Evolutionary conservation across 116 monocot genomes (phyloP).

Genomic region (Zostera marina): DNA sequence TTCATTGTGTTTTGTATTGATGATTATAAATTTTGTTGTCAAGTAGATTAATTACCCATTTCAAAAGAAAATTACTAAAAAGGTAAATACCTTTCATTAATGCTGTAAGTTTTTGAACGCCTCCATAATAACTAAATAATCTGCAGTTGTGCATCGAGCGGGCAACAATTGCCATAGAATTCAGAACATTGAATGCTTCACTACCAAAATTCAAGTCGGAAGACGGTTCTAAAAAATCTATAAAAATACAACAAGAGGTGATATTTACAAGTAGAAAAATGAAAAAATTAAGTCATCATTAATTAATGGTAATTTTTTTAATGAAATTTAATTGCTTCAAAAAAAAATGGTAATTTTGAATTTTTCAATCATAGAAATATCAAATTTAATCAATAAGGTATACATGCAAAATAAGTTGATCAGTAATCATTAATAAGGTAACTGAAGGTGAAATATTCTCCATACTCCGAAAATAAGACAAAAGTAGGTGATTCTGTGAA

Average conservation of each 20-base stretch:
- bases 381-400: too few relatives aligned
- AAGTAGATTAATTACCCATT: too few relatives aligned
- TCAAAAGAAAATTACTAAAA: background rate
- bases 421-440: too few relatives aligned
- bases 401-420: too few relatives aligned
- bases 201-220: conserved; percentile 26
- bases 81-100: conserved; percentile 68
- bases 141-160: conserved; percentile 83
- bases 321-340: too few relatives aligned
- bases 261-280: conserved; percentile 20
- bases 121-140: conserved; percentile 96
- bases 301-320: background rate
- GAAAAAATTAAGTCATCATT: background rate
- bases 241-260: conserved; percentile 15
- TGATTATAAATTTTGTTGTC: too few relatives aligned
- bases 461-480: too few relatives aligned
- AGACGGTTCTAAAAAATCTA: conserved; percentile 31
- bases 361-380: too few relatives aligned
- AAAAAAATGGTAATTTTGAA: too few relatives aligned
- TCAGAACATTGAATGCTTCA: conserved; percentile 47
- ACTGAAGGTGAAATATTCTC: too few relatives aligned
- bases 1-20: too few relatives aligned
- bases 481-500: too few relatives aligned
- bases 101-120: conserved; percentile 85
- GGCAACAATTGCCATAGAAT: conserved; percentile 49